phyloP scores from a whole-genome alignment of 371 early-diverging fungal species.

The Dinochytrium kinnereticum region DNA sequence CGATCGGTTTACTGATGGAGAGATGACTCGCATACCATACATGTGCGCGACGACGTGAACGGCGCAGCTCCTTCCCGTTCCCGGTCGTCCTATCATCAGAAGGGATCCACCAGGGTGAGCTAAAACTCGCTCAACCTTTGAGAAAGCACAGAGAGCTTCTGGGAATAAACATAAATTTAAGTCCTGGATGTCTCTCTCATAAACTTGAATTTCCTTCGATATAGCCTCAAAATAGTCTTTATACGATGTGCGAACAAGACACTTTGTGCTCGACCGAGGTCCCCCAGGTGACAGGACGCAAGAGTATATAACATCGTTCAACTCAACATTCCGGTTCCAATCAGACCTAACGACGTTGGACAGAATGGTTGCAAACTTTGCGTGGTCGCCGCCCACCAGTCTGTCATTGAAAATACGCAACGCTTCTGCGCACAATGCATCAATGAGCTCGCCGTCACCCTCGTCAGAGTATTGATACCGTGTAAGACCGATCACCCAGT shows the following conservation, averaged over 20 bases:
- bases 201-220: constrained; percentile 37
- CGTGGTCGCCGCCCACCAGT: constrained; percentile 42
- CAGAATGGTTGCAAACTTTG: constrained; percentile 46
- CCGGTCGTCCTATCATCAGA: constrained; percentile 56
- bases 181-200: constrained; percentile 50
- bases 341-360: constrained; percentile 38
- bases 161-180: constrained; percentile 51
- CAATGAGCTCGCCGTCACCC: constrained; percentile 48
- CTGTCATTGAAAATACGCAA: constrained; percentile 53
- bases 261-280: background rate
- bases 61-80: constrained; percentile 44
- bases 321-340: constrained; percentile 44
- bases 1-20: constrained; percentile 40
- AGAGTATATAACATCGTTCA: constrained; percentile 31
- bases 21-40: constrained; percentile 43
- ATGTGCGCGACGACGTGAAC: constrained; percentile 44
- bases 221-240: constrained; percentile 39
- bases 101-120: constrained; percentile 54
- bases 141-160: constrained; percentile 47
- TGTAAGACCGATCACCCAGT: constrained; percentile 45
- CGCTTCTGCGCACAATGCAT: constrained; percentile 50
- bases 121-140: constrained; percentile 50
- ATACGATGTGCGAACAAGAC: background rate
- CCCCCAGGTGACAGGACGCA: background rate
- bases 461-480: constrained; percentile 40